Evolutionary conservation across 345 rosid species (phyloP), one percentile per base, ranked within the genome.

Genomic region (Noccaea bulbosa): DNA sequence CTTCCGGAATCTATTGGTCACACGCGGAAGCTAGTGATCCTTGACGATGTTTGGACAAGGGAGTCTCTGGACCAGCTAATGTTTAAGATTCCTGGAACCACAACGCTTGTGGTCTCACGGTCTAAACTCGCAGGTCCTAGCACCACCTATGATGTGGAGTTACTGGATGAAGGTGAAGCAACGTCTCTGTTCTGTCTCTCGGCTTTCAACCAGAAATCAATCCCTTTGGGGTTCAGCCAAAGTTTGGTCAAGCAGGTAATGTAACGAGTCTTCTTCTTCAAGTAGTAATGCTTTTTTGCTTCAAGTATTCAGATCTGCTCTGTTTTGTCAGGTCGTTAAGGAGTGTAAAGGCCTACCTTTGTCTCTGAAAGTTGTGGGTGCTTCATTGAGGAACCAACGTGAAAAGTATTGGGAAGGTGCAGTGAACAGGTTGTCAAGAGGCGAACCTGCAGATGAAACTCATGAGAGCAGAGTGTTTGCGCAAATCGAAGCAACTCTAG

Each of bases 341-440:
- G 94, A 91, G 74, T 93, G 98, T 67, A 86, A 91, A 69, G 98
- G 98, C 62, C 84, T 89, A 51, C 98, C 98, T 41, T 74, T 91
- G 80, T 85, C 98, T 52, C 90, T 93, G 39, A 93, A 91, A 87
- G 98, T 93, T 48, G 80, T 93, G 32, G 97, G 98, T 57, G 87
- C 91, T 80, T 86, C 96, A 1, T 32, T 91, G 5, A 74, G 85
- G 37, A 84, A 64, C 51, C 86, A 72, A 59, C 81, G 84, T 60
- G 96, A 89, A 48, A 81, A 50, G 65, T 91, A 79, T 32, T 91
- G 97, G 98, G 80, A 65, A 37, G 82, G 90, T 71, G 98, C 85
- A 2, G 80, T 51, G 73, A 75, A 71, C 47, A 84, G 86, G 82
- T 46, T 93, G 63, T 80, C 82, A 12, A 80, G 76, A 65, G 88